Evolutionary conservation across 176 grass and related monocot genomes (phyloP).

Genomic region (Ampelocalamus luodianensis): DNA sequence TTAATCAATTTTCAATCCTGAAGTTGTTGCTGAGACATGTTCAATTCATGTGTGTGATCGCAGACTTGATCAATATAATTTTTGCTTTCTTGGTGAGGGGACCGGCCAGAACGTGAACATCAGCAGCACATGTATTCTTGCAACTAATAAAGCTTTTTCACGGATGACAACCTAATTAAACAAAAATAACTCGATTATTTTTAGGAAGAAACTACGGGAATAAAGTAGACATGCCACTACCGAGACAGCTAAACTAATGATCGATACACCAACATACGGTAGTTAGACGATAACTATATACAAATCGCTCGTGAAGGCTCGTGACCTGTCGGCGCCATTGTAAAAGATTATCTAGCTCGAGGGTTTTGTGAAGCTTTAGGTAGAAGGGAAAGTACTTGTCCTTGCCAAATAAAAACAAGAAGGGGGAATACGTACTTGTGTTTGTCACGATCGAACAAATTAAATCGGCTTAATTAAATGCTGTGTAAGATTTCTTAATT

Average conservation of each 20-base stretch:
- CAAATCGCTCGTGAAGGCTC: neutral
- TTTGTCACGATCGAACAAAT: slow-evolving; percentile 1
- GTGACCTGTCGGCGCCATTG: slow-evolving; percentile 31
- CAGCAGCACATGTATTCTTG: neutral
- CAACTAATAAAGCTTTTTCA: neutral
- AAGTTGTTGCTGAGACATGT: neutral
- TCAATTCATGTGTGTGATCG: neutral
- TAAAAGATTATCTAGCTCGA: neutral
- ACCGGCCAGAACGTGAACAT: neutral
- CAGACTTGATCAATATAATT: neutral
- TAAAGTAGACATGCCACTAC: slow-evolving; percentile 5
- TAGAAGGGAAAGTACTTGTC: neutral
- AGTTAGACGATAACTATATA: slow-evolving; percentile 8
- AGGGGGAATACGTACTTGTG: neutral
- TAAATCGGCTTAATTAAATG: neutral
- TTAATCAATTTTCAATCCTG: neutral
- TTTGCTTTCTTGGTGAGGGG: neutral
- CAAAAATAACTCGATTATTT: neutral
- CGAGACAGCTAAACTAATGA: slow-evolving; percentile 17
- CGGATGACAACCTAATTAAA: slow-evolving; percentile 15
- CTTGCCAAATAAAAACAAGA: neutral
- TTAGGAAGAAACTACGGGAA: slow-evolving; percentile 10
- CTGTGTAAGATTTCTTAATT: neutral
- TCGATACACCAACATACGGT: slow-evolving; percentile 26
- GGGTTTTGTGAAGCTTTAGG: neutral